Conservation (phyloP, 176 grass and related monocot genomes). For the Cenchrus fungigraminus region DNA sequence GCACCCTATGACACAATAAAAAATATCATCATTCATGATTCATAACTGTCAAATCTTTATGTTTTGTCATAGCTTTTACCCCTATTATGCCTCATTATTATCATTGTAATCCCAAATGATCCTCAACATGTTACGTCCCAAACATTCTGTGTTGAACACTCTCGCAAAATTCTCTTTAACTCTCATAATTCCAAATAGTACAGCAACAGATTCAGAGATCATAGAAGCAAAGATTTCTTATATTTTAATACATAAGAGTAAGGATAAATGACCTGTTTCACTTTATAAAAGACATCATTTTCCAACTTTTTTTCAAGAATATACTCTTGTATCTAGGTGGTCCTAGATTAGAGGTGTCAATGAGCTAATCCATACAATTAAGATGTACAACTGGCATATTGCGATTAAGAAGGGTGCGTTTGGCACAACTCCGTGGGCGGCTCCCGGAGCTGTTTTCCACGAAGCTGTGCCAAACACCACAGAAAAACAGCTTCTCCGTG, state of each 20-base stretch:
- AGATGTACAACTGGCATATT: not conserved
- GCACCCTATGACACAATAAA: constrained; percentile 41
- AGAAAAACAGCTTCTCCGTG: too few species aligned
- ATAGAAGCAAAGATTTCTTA: not conserved
- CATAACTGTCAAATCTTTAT: not conserved
- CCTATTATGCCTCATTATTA: not conserved
- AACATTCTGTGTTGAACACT: not conserved
- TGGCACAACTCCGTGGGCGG: too few species aligned
- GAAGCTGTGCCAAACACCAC: too few species aligned
- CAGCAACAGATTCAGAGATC: not conserved
- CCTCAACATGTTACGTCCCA: not conserved
- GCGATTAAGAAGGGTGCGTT: not conserved
- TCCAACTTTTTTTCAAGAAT: not conserved
- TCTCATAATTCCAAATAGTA: not conserved
- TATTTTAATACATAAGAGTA: not conserved
- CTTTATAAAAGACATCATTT: not conserved
- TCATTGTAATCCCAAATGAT: not conserved
- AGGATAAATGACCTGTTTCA: not conserved
- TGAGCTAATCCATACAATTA: not conserved
- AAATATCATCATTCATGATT: not conserved
- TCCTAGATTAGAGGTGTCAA: not conserved
- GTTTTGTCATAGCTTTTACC: not conserved
- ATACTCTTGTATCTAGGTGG: not conserved
- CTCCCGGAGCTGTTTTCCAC: too few species aligned
- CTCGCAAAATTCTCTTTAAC: not conserved